Evolutionary conservation across 2,329 filamentous ascomycete genomes (phyloP), one percentile per base, ranked within the genome.

Genomic region (Sclerotinia subarctica): DNA sequence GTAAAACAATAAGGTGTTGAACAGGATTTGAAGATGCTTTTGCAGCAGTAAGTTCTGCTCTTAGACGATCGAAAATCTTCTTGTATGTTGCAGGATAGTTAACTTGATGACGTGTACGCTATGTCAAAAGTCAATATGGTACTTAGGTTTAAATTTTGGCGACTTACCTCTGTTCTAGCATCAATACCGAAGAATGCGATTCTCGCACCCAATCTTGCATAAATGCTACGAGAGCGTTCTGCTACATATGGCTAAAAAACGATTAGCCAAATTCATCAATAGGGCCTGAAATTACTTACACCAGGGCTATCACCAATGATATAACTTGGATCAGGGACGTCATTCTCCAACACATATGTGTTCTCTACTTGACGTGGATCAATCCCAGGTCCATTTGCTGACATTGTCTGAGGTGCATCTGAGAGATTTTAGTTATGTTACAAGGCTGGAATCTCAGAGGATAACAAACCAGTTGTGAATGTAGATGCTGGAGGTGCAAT

Each of bases 21-120:
- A 96, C 94, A 0, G 93, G 92, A 29, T 91, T 88, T 67, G 90
- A 90, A 2, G 81, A 85, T 70, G 75, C 85, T 77, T 80, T 90
- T 78, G 78, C 93, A 80, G 78, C 90, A 80, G 68, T 82, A 78
- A 99, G 87, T 77, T 98, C 92, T 52, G 84, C 80, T 71, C 90
- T 85, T 44, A 94, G 84, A 52, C 93, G 87, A 68, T 88, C 83
- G 77, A 97, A 97, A 29, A 98, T 87, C 56, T 90, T 80, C 66
- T 96, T 88, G 75, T 96, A 97, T 0, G 93, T 97, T 75, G 94
- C 91, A 59, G 93, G 90, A 75, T 97, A 97, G 81, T 97, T 97
- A 80, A 98, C 88, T 79, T 97, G 93, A 76, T 96, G 93, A 49
- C 94, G 88, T 11, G 94, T 97, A 32, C 94, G 91, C 85, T 77